Evolutionary conservation across 176 grass and related monocot genomes (phyloP).

Genomic region (Eragrostis curvula): DNA sequence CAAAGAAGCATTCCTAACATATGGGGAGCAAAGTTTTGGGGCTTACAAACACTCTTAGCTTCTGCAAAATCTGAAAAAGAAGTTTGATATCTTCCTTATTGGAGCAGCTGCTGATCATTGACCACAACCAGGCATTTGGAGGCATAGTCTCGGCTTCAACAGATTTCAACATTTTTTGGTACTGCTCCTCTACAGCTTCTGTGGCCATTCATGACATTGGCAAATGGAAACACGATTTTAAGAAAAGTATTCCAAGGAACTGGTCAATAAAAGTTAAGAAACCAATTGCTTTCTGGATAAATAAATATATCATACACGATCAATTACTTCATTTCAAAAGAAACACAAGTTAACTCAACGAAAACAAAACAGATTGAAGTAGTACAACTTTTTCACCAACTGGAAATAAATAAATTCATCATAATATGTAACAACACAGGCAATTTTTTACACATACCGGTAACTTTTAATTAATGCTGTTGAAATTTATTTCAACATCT

Average conservation of each 20-base stretch:
- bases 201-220: slow-evolving; percentile 21
- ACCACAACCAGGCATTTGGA: slow-evolving; percentile 96
- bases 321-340: background rate
- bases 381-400: too few species aligned
- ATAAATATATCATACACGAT: background rate
- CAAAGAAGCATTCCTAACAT: background rate
- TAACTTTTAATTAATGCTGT: background rate
- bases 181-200: slow-evolving; percentile 83
- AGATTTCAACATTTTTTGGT: slow-evolving; percentile 89
- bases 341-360: background rate
- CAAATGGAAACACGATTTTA: slow-evolving; percentile 29
- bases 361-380: background rate
- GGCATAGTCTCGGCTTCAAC: slow-evolving; percentile 88
- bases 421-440: background rate
- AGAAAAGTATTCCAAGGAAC: background rate
- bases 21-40: background rate
- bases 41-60: slow-evolving; percentile 92
- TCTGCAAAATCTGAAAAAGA: slow-evolving; percentile 84
- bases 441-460: background rate
- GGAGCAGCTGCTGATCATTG: slow-evolving; percentile 79
- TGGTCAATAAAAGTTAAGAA: background rate
- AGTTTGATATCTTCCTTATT: slow-evolving; percentile 87
- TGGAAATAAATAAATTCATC: background rate
- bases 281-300: background rate
- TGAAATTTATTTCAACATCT: slow-evolving; percentile 1